Percentiles rank a stretch among this genome's conserved stretches.
These are phyloP conservation scores for Polygonum aviculare DNA, from an alignment of 148 eudicot genomes.

Conservation along the genomic window DNA sequence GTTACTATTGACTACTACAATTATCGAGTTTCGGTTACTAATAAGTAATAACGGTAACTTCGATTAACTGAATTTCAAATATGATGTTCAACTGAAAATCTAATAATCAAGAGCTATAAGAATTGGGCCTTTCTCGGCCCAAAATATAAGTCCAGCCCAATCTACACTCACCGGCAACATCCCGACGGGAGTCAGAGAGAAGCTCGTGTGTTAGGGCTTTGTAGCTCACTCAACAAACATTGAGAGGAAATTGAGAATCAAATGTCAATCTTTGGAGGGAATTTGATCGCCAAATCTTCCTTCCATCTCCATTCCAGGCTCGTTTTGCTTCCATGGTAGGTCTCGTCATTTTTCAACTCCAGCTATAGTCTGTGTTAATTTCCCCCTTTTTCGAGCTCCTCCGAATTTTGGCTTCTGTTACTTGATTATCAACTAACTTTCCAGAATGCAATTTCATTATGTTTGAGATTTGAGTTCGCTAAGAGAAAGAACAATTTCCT, in stretches of 20 bases:
- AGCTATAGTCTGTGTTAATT: background rate
- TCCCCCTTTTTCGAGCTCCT: background rate
- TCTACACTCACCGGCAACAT: background rate
- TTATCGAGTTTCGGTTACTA: too few species aligned
- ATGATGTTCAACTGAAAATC: too few species aligned
- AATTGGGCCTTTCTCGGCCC: background rate
- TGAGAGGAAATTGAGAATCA: slow-evolving; percentile 6
- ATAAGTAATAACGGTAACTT: too few species aligned
- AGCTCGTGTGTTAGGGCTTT: background rate
- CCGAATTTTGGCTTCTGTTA: background rate
- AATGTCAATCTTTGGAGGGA: slow-evolving; percentile 1
- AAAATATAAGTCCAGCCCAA: background rate
- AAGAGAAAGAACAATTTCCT: background rate
- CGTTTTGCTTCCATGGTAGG: slow-evolving; percentile 3
- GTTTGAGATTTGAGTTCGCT: background rate
- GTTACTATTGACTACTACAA: too few species aligned
- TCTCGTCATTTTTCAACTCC: background rate
- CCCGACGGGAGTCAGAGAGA: background rate
- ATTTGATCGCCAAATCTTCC: slow-evolving; percentile 9
- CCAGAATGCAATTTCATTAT: background rate
- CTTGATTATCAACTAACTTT: background rate
- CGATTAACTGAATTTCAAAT: too few species aligned
- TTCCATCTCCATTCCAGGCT: background rate
- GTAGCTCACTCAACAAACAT: background rate
- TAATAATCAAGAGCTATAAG: too few species aligned